Evolutionary conservation across 768 basidiomycete genomes (phyloP).

Genomic region (Tricholoma matsutake): DNA sequence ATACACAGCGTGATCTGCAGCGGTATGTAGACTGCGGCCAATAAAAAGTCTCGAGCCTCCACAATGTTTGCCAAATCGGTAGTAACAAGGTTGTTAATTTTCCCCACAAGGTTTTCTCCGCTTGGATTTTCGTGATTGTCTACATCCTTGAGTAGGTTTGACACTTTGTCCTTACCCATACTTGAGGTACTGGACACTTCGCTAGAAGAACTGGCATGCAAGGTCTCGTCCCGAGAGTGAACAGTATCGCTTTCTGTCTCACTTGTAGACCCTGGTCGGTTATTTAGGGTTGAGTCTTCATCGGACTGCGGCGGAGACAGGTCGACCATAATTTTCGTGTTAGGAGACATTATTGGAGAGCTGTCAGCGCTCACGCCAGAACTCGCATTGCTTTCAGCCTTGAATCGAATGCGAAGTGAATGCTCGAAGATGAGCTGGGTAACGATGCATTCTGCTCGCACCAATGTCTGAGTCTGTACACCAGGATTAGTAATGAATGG

Average conservation of each 20-base stretch:
- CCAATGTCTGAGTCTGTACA: conserved; percentile 41
- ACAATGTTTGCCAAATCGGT: conserved; percentile 49
- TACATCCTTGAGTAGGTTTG: conserved; percentile 7
- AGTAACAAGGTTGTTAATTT: conserved; percentile 74
- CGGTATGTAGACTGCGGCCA: conserved; percentile 37
- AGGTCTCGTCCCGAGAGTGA: conserved; percentile 17
- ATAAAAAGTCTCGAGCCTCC: conserved; percentile 34
- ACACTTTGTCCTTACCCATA: conserved; percentile 10
- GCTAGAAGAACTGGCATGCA: conserved; percentile 16
- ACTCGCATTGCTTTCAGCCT: conserved; percentile 35
- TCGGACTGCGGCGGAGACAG: background rate
- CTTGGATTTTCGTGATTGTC: conserved; percentile 16
- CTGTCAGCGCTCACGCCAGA: conserved; percentile 5
- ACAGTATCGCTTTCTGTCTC: conserved; percentile 15
- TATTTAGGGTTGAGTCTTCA: conserved; percentile 1
- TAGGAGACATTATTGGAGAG: conserved; percentile 3
- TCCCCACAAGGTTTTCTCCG: conserved; percentile 57
- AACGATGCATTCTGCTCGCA: conserved; percentile 44
- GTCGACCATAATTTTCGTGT: conserved; percentile 10
- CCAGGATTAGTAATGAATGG: conserved; percentile 1
- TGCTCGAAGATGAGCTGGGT: conserved; percentile 43
- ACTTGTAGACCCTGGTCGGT: background rate
- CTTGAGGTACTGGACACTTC: conserved; percentile 9
- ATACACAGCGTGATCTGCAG: conserved; percentile 38
- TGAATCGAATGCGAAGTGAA: conserved; percentile 58